phyloP scores from a whole-genome alignment of 2,329 filamentous ascomycete species.

The Verticillium nubilum region DNA sequence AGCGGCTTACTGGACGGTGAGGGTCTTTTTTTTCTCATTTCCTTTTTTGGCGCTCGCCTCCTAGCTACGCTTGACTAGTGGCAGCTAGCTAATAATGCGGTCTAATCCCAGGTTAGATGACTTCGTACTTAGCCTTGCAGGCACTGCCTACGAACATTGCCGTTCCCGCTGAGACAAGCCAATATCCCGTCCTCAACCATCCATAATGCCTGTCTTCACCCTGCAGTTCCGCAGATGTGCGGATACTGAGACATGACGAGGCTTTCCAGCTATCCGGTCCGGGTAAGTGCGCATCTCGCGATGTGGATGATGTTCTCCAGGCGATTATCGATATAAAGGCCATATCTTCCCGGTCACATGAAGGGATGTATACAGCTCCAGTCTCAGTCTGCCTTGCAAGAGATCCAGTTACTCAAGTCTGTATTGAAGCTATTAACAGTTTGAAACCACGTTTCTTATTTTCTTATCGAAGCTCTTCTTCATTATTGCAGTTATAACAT shows the following conservation, averaged over 20 bases:
- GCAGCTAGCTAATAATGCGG: not conserved
- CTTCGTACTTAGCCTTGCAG: not conserved
- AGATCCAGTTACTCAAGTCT: not conserved
- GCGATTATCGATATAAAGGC: not conserved
- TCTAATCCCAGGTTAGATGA: not conserved
- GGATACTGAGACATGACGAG: not conserved
- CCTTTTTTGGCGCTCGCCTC: not conserved
- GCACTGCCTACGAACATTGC: not conserved
- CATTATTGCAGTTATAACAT: not conserved
- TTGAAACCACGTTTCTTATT: constrained; percentile 15
- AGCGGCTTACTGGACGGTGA: not conserved
- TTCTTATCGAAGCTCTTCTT: not conserved
- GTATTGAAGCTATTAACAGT: not conserved
- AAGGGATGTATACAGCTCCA: not conserved
- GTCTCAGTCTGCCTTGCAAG: not conserved
- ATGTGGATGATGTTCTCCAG: not conserved
- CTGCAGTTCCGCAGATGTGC: not conserved
- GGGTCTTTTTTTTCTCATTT: not conserved
- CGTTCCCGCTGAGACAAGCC: not conserved
- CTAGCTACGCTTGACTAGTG: not conserved
- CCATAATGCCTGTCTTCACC: not conserved
- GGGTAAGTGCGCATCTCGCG: not conserved
- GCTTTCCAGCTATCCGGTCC: not conserved
- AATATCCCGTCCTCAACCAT: not conserved
- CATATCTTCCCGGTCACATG: not conserved